Base-by-base conservation (phyloP, 352 stramenopile species). In the Aphanomyces stellatus region DNA sequence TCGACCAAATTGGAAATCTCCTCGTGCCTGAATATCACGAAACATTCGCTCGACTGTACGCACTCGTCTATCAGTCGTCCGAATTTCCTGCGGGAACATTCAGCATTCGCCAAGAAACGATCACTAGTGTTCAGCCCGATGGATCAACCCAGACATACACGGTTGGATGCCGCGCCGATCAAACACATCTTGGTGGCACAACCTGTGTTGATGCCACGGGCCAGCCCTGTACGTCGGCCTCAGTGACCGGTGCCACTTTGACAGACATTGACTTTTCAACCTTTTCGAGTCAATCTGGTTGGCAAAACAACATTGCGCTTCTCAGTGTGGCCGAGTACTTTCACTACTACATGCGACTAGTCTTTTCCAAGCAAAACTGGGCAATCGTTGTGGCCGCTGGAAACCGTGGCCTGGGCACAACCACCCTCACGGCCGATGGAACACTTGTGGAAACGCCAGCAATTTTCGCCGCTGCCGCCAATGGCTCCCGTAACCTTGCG, bases 1-100 rank as follows among this genome's bases (percentile, higher is more conserved):
- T 80, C 30, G 74, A 78, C 56, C 65, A 46, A 7, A 68, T 68
- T 34, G 65, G 73, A 53, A 49, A 74, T 30, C 27, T 80, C 10
- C 64, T 80, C 42, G 37, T 27, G 3, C 72, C 74, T 13, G 60
- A 74, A 2, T 66, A 78, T 13, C 74, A 74, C 51, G 70, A 76
- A 25, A 62, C 53, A 19, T 51, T 78, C 3, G 24, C 70, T 3
- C 35, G 51, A 28, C 76, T 78, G 48, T 80, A 80, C 40, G 60
- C 72, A 13, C 27, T 78, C 7, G 24, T 78, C n/a, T 59, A 73
- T 19, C 74, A 80, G 51, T 70, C 72, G 19, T 70, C 61, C 35
- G 74, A 78, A 59, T 78, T 80, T 34, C 74, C 74, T 1, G 74
- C 59, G 11, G 53, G 62, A 1, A 17, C 37, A 17, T 43, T 43